These are phyloP conservation scores for Oryza officinalis DNA, from an alignment of 176 grass and related monocot species.

Conservation along the genomic window DNA sequence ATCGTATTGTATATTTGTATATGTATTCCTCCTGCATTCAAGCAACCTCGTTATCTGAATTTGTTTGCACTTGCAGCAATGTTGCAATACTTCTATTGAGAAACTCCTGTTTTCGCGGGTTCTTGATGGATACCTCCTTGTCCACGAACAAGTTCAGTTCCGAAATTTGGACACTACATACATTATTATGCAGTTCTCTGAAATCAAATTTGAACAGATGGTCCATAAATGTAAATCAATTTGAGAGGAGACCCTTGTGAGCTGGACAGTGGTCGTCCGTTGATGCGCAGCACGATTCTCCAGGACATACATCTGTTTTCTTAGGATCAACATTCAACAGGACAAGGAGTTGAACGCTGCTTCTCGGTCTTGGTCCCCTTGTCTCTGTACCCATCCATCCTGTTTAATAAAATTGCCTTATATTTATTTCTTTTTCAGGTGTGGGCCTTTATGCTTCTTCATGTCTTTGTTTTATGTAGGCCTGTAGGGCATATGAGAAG, in stretches of 20 bases:
- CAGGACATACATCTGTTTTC: slow-evolving; percentile 21
- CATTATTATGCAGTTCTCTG: background rate
- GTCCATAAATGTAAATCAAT: background rate
- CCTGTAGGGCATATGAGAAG: background rate
- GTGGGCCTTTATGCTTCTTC: slow-evolving; percentile 32
- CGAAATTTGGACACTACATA: background rate
- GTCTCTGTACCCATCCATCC: background rate
- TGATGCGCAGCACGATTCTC: slow-evolving; percentile 38
- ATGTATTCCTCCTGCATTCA: background rate
- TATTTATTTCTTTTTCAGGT: slow-evolving; percentile 12
- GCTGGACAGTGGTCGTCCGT: slow-evolving; percentile 50
- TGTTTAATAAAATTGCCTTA: slow-evolving; percentile 9
- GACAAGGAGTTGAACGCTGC: slow-evolving; percentile 33
- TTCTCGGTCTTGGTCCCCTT: slow-evolving; percentile 10
- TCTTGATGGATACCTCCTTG: slow-evolving; percentile 15
- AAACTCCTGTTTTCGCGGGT: slow-evolving; percentile 12
- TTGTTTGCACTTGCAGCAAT: slow-evolving; percentile 39
- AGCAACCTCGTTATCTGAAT: slow-evolving; percentile 23
- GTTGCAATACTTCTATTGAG: background rate
- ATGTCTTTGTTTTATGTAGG: slow-evolving; percentile 31
- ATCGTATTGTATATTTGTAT: background rate
- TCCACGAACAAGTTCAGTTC: slow-evolving; percentile 14
- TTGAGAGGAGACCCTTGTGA: slow-evolving; percentile 43
- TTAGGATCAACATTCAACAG: slow-evolving; percentile 9
- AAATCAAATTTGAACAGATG: background rate